Evolutionary conservation across 306 rosid species (phyloP), one percentile per base, ranked within the genome.

Genomic region (Begonia masoniana): DNA sequence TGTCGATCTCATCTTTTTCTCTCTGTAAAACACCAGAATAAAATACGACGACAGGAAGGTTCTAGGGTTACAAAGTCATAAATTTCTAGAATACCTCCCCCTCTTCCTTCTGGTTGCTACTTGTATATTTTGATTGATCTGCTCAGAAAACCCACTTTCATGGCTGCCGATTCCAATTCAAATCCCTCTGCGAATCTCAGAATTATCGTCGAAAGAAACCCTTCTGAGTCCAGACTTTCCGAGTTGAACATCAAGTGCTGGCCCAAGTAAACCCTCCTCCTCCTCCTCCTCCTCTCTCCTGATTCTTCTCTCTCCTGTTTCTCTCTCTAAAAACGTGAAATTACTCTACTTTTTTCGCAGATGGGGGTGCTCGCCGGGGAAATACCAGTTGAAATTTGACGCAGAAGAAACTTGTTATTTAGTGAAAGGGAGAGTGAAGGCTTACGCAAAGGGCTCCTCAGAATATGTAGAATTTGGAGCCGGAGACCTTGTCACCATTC

Each of bases 361-460:
- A 76, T 91, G 96, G 99, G 99, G 99, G 26, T 91, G 99, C 21
- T 91, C 96, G 4, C 88, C 99, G 1, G 99, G 99, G 56, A 91
- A 79, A 62, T 91, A 78, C 63, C 99, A 85, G 62, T 55, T 91
- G 56, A 91, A 86, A 57, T 91, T 83, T 63, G 94, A 91, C 63
- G 96, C 99, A 14, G 92, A 91, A 72, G 99, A 91, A 68, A 91
- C 84, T 14, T 91, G 96, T 46, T 91, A 91, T 57, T 61, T 91
- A 13, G 10, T 91, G 79, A 91, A 79, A 70, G 96, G 99, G 46
- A 91, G 78, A 54, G 99, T 91, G 74, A 91, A 81, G 64, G 99
- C 69, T 39, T 86, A 81, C 60, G 66, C 85, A 42, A 91, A 91
- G 71, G 99, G 92, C 0, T 82, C 84, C 35, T 65, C 85, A 12